Evolutionary conservation across 2,329 filamentous ascomycete genomes (phyloP).

Genomic region (Fonsecaea multimorphosa): DNA sequence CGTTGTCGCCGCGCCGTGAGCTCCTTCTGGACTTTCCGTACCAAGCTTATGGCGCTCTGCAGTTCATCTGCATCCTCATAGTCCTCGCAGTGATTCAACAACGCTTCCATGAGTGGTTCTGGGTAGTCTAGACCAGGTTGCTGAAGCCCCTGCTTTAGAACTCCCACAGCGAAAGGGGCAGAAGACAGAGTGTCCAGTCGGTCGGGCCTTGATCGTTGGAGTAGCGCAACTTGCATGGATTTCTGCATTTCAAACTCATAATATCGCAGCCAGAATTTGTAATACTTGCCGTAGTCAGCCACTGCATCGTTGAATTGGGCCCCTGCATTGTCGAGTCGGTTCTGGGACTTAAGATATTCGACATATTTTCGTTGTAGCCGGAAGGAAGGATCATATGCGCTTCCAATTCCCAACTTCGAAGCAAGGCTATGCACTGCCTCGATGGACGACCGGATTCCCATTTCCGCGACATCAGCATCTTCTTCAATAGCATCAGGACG

Average conservation of each 20-base stretch:
- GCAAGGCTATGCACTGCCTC: conserved; percentile 82
- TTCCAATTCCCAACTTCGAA: conserved; percentile 73
- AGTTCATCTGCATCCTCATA: conserved; percentile 81
- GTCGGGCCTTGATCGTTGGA: conserved; percentile 57
- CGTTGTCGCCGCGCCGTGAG: conserved; percentile 69
- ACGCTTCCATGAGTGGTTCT: conserved; percentile 56
- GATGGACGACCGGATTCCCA: conserved; percentile 82
- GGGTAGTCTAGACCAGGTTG: conserved; percentile 58
- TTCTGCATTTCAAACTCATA: conserved; percentile 88
- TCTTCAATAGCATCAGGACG: conserved; percentile 75
- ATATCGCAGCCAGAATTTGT: conserved; percentile 92
- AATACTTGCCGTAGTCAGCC: conserved; percentile 73
- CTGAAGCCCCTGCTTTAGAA: conserved; percentile 73
- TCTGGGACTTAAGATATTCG: conserved; percentile 85
- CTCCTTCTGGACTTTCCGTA: conserved; percentile 70
- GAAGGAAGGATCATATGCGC: conserved; percentile 85
- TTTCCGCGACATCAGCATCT: conserved; percentile 85
- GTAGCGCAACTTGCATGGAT: conserved; percentile 65
- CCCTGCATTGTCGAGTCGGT: conserved; percentile 76
- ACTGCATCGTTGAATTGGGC: conserved; percentile 76
- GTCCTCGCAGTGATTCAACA: conserved; percentile 73
- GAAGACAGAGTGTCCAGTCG: conserved; percentile 64
- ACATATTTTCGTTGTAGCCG: conserved; percentile 90
- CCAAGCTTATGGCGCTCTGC: conserved; percentile 73
- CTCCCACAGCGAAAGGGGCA: conserved; percentile 75